Evolutionary conservation across 2,329 filamentous ascomycete genomes (phyloP).

Genomic region (Colletotrichum spaethianum): DNA sequence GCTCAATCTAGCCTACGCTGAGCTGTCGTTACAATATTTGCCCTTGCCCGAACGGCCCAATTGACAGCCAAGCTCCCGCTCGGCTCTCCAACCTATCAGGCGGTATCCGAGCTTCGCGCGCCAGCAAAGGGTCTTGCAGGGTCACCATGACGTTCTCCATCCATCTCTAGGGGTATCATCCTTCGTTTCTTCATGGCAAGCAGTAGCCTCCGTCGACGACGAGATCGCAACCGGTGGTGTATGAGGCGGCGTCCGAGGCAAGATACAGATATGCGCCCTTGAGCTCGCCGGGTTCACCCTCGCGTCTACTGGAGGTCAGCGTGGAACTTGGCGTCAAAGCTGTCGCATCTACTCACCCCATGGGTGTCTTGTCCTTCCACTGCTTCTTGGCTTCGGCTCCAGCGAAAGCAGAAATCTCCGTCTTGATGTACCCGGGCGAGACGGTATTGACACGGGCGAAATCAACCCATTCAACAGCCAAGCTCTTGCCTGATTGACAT

Average conservation of each 20-base stretch:
- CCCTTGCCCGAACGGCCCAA: neutral
- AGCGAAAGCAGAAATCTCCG: constrained; percentile 78
- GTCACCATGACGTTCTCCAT: neutral
- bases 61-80: constrained; percentile 1
- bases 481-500: constrained; percentile 68
- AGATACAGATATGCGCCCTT: constrained; percentile 89
- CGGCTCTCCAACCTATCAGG: neutral
- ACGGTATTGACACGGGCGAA: constrained; percentile 82
- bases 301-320: constrained; percentile 64
- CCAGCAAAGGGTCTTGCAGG: neutral
- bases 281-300: constrained; percentile 80
- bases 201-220: constrained; percentile 83
- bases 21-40: neutral
- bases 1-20: neutral
- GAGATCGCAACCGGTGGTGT: constrained; percentile 83
- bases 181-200: constrained; percentile 56
- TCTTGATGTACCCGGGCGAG: constrained; percentile 83
- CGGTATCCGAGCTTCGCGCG: constrained; percentile 1
- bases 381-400: constrained; percentile 76
- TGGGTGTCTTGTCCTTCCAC: constrained; percentile 85
- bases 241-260: constrained; percentile 85
- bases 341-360: constrained; percentile 67
- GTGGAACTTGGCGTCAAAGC: neutral
- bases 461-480: constrained; percentile 83
- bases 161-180: neutral